These are phyloP conservation scores for Leccinum rimulosum DNA, from an alignment of 768 basidiomycete genomes.

Conservation along the genomic window DNA sequence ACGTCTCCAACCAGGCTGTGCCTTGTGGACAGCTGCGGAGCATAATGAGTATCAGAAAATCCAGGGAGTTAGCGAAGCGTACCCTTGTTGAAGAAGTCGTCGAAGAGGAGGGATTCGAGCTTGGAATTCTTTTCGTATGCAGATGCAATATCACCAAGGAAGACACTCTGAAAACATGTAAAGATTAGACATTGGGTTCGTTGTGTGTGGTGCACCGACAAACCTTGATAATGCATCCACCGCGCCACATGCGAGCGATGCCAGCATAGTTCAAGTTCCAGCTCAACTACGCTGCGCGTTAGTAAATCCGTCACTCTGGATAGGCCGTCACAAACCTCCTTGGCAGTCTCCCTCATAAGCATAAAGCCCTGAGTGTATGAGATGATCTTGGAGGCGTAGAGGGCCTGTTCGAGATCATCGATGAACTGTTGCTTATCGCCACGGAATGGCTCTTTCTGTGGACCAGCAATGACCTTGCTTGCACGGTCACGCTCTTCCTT, in stretches of 20 bases:
- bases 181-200: slow-evolving; percentile 6
- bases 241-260: slow-evolving; percentile 99
- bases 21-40: slow-evolving; percentile 75
- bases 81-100: slow-evolving; percentile 98
- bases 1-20: slow-evolving; percentile 98
- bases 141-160: slow-evolving; percentile 87
- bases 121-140: slow-evolving; percentile 85
- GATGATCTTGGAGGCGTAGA: slow-evolving; percentile 99
- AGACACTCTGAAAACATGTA: slow-evolving; percentile 62
- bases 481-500: slow-evolving; percentile 95
- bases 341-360: slow-evolving; percentile 97
- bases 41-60: slow-evolving; percentile 4
- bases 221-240: slow-evolving; percentile 98
- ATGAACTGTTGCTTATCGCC: slow-evolving; percentile 99
- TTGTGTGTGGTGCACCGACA: slow-evolving; percentile 12
- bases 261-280: slow-evolving; percentile 98
- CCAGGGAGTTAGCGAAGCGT: slow-evolving; percentile 3
- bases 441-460: slow-evolving; percentile 89
- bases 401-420: slow-evolving; percentile 97
- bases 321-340: slow-evolving; percentile 55
- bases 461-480: slow-evolving; percentile 86
- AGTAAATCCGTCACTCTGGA: neutral
- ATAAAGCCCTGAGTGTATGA: slow-evolving; percentile 99
- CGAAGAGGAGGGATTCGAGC: slow-evolving; percentile 91
- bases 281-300: slow-evolving; percentile 41